phyloP scores from a whole-genome alignment of 1,139 yeast species.

The Blastobotrys aristatus region DNA sequence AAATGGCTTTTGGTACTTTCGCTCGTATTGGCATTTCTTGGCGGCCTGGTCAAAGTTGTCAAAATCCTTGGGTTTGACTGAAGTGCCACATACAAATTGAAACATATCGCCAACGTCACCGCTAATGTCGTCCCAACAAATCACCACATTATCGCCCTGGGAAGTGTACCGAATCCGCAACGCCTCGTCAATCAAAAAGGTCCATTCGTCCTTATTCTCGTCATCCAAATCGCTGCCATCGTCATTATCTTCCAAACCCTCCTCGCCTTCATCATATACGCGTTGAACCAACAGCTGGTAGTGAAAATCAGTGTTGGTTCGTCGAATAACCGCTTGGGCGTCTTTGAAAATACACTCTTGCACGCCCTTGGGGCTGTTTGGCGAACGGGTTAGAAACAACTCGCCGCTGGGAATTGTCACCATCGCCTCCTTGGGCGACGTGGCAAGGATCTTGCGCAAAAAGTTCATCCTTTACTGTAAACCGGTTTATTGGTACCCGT shows the following conservation, averaged over 20 bases:
- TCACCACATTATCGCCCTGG: constrained; percentile 44
- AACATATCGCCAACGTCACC: constrained; percentile 86
- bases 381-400: constrained; percentile 66
- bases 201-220: constrained; percentile 56
- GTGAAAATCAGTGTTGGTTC: constrained; percentile 58
- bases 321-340: constrained; percentile 67
- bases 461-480: constrained; percentile 62
- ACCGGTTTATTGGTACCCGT: background rate
- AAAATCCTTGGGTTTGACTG: constrained; percentile 52
- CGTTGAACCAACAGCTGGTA: constrained; percentile 70
- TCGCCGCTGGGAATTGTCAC: constrained; percentile 76
- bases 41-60: constrained; percentile 61
- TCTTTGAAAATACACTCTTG: constrained; percentile 77
- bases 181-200: constrained; percentile 61
- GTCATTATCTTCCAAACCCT: constrained; percentile 49
- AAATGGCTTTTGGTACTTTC: constrained; percentile 60
- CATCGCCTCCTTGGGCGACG: constrained; percentile 60
- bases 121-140: constrained; percentile 76
- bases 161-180: constrained; percentile 47
- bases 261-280: constrained; percentile 64
- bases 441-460: constrained; percentile 61
- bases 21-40: constrained; percentile 69
- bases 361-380: constrained; percentile 79
- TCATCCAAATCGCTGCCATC: constrained; percentile 49
- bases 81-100: constrained; percentile 70